Base-by-base conservation (phyloP, 2,329 filamentous ascomycete genomes). In the Gliomastix tumulicola region DNA sequence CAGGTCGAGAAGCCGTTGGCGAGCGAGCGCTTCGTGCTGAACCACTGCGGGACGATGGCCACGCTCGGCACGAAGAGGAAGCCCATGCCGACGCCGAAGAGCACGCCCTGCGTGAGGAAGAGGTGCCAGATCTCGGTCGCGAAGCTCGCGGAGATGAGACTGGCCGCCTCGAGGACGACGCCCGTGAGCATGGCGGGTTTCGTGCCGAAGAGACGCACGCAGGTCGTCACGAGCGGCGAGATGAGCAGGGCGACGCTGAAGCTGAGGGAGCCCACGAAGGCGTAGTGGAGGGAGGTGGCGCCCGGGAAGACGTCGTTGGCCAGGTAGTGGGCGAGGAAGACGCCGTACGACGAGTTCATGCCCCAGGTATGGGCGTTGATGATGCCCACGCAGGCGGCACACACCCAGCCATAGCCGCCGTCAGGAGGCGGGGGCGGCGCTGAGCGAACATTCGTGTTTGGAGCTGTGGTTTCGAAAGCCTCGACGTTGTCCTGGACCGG, bases 51-150 rank as follows among this genome's bases (percentile, higher is more conserved):
- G 0, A 83, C 67, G 10, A 88, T 73, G 22, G 74, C 75, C 4
- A 83, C 80, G 5, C 69, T 76, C 1, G 76, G 75, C 1, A 84
- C 82, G 52, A 88, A 90, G 9, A 82, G 63, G 39, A 89, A 81
- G 0, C 85, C 85, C 71, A 90, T 82, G 4, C 84, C 85, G 17
- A 82, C 56, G n/a, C 86, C 86, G 43, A 90, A 89, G 37, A 79
- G 75, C 4, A 89, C 51, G 5, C 86, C 86, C 52, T 90, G 86
- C 6, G 71, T 75, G 1, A 90, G 69, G 39, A 88, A 79, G 1
- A 92, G 68, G 23, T 90, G 84, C 81, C 84, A 89, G 39, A 86
- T 79, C 38, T 75, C 51, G 13, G 54, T 63, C 1, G 80, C 72
- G 45, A 85, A 87, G 3, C 75, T 81, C 5, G 84, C 82, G 3